phyloP scores from a whole-genome alignment of 345 rosid genomes.

The Eucalyptus cloeziana region DNA sequence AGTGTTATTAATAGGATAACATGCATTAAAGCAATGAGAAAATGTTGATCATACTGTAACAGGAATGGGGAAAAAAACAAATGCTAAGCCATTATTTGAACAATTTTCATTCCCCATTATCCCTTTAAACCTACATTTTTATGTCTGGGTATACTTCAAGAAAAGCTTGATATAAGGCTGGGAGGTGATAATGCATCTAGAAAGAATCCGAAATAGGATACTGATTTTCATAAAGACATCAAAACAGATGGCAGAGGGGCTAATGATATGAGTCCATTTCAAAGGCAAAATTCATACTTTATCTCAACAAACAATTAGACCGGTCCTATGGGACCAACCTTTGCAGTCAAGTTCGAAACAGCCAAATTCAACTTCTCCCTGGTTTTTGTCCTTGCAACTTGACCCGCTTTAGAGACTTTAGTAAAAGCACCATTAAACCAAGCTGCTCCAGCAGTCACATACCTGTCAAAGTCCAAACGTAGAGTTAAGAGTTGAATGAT shows the following conservation, averaged over 20 bases:
- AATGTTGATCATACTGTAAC: neutral
- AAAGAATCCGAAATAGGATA: neutral
- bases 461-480: conserved; percentile 22
- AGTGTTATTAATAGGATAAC: neutral
- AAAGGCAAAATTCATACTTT: neutral
- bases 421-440: conserved; percentile 91
- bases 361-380: conserved; percentile 76
- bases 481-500: neutral
- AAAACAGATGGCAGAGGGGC: neutral
- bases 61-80: neutral
- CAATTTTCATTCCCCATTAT: neutral
- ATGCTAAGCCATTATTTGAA: neutral
- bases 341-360: conserved; percentile 70
- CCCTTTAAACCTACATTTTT: neutral
- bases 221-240: neutral
- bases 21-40: neutral
- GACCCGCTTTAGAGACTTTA: conserved; percentile 88
- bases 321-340: conserved; percentile 28
- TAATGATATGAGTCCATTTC: neutral
- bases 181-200: neutral
- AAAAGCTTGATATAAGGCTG: neutral
- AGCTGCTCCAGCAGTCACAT: conserved; percentile 73
- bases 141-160: neutral
- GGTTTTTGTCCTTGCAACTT: conserved; percentile 79
- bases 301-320: neutral